Conservation (phyloP, 2,329 filamentous ascomycete genomes). For the Claviceps cyperi region DNA sequence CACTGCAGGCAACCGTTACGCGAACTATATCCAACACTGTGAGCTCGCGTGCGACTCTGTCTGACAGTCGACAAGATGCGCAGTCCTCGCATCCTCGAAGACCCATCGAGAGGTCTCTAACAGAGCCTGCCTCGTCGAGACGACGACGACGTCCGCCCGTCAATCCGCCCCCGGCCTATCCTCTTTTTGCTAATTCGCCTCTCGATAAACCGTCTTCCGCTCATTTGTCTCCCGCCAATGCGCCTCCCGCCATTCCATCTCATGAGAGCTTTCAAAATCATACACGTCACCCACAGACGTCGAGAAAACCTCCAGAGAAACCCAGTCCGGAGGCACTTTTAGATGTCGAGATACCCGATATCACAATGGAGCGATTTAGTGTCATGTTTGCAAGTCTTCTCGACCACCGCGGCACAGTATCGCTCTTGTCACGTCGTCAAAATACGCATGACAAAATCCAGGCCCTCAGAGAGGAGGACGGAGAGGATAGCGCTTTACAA, state of each 20-base stretch:
- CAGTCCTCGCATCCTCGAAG: neutral
- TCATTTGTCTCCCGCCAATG: too few relatives aligned
- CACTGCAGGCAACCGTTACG: neutral
- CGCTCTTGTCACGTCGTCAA: conserved; percentile 41
- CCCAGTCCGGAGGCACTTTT: conserved; percentile 28
- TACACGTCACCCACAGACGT: neutral
- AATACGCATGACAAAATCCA: conserved; percentile 40
- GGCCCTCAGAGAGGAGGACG: neutral
- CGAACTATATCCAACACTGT: neutral
- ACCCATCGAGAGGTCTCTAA: neutral
- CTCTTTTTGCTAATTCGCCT: too few relatives aligned
- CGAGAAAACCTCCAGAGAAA: neutral
- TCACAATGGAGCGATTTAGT: conserved; percentile 78
- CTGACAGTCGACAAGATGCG: neutral
- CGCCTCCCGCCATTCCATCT: neutral
- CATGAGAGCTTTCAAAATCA: neutral
- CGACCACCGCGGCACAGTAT: conserved; percentile 23
- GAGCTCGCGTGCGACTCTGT: neutral
- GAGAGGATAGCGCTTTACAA: neutral
- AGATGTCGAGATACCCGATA: conserved; percentile 65
- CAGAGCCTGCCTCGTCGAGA: neutral
- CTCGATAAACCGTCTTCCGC: too few relatives aligned
- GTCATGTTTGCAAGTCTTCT: conserved; percentile 80
- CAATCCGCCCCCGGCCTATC: too few relatives aligned
- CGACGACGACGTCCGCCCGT: neutral